These are phyloP conservation scores for Fomitopsis betulina DNA, from an alignment of 1,284 basidiomycete species.

Conservation along the genomic window DNA sequence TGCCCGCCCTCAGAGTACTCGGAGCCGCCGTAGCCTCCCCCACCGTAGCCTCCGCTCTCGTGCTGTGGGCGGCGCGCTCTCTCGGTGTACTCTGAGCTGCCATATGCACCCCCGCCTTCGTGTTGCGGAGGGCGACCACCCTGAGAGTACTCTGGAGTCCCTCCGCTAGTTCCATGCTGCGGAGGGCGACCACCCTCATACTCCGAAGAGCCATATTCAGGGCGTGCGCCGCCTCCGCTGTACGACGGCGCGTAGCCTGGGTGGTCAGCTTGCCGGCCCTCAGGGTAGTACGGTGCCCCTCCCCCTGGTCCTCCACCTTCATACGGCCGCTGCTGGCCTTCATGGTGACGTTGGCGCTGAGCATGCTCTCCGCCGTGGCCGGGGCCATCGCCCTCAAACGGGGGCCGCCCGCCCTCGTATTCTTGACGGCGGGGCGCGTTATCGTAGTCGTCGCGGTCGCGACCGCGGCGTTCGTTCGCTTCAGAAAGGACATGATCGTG, in stretches of 20 bases:
- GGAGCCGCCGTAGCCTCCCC: not conserved
- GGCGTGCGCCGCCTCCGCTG: not conserved
- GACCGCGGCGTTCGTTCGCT: not conserved
- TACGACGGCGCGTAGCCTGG: not conserved
- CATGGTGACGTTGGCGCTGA: not conserved
- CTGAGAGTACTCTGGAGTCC: not conserved
- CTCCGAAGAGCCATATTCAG: not conserved
- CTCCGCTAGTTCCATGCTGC: not conserved
- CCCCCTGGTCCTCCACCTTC: not conserved
- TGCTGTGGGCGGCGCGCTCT: too few relatives aligned
- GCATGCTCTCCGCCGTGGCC: not conserved
- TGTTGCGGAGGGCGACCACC: not conserved
- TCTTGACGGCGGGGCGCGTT: not conserved
- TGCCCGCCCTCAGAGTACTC: not conserved
- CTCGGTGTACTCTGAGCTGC: not conserved
- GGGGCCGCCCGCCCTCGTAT: not conserved
- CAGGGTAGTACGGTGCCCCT: not conserved
- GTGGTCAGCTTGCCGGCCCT: not conserved
- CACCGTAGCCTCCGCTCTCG: not conserved
- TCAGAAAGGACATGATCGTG: slow-evolving; percentile 1
- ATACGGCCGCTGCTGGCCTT: not conserved
- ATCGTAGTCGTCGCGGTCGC: not conserved
- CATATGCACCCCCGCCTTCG: not conserved
- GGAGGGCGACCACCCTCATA: not conserved
- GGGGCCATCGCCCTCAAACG: slow-evolving; percentile 1